Conservation (phyloP, 2,329 filamentous ascomycete genomes). For the Verticillium isaacii region DNA sequence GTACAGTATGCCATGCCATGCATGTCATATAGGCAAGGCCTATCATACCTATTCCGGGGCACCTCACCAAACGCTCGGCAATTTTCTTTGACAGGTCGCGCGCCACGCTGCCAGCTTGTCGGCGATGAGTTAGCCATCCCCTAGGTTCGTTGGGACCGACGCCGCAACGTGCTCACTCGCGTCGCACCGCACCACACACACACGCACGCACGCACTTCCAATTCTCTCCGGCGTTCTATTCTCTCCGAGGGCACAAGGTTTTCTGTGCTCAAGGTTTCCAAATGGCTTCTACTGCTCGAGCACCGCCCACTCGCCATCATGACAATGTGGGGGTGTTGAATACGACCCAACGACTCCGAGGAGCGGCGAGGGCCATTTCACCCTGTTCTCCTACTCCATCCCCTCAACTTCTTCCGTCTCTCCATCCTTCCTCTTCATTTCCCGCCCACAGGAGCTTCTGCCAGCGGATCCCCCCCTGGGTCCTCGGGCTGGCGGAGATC, state of each 20-base stretch:
- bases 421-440: too few relatives aligned
- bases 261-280: background rate
- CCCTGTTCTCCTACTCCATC: too few relatives aligned
- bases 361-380: too few relatives aligned
- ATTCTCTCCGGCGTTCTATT: background rate
- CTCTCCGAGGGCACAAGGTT: background rate
- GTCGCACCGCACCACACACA: background rate
- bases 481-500: too few relatives aligned
- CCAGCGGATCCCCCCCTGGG: too few relatives aligned
- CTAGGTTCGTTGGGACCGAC: background rate
- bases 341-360: too few relatives aligned
- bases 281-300: background rate
- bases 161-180: background rate
- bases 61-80: background rate
- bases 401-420: too few relatives aligned
- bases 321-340: too few relatives aligned
- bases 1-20: background rate
- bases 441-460: too few relatives aligned
- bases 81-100: background rate
- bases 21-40: background rate
- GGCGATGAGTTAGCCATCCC: too few relatives aligned
- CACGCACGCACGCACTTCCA: background rate
- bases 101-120: background rate
- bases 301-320: too few relatives aligned
- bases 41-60: background rate